Base-by-base conservation (phyloP, 139 green algal genomes). In the Micractinium sp. region DNA sequence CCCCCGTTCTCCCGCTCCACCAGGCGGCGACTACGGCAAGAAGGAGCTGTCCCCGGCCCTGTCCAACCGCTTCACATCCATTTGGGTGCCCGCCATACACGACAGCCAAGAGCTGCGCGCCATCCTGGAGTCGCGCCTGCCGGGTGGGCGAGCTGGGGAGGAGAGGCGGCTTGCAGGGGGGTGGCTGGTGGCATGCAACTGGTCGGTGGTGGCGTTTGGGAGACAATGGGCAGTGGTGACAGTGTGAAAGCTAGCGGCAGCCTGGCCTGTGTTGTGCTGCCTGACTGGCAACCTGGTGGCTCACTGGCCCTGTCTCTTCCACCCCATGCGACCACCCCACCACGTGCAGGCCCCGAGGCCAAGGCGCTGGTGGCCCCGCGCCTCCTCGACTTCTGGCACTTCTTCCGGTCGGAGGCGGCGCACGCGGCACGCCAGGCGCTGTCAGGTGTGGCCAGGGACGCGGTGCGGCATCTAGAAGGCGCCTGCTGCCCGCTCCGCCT, bases 41-140 rank as follows among this genome's bases (percentile, higher is more conserved):
- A 98, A 98, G 90, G 98, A 99, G 95, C 95, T 99, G 56, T 98
- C 95, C 18, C 98, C 98, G 7, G 98, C 98, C 19, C 95, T 99
- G 20, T 92, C 92, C 87, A 99, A 99, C 93, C 94, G 97, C 81
- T 99, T 99, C 92, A 98, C 96, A 15, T 95, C 96, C 71, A 93
- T 98, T 73, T 98, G 96, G 96, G 96, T 98, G 76, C 96, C 96
- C 0, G 85, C 93, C 33, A 92, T 98, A 36, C 89, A 95, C 29
- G 92, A 95, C 60, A 41, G 78, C 19, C 53, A 13, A 0, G 96
- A 98, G 94, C 92, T 98, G 87, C 63, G 36, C 12, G 93, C 93
- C 67, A 98, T 98, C 78, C 87, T 98, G 36, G 83, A 87, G 67
- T 80, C 83, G 38, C 63, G 67, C 33, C 83, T 87, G 38, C 29